Evolutionary conservation across 331 rosid species (phyloP).

Genomic region (Pyracantha coccinea): DNA sequence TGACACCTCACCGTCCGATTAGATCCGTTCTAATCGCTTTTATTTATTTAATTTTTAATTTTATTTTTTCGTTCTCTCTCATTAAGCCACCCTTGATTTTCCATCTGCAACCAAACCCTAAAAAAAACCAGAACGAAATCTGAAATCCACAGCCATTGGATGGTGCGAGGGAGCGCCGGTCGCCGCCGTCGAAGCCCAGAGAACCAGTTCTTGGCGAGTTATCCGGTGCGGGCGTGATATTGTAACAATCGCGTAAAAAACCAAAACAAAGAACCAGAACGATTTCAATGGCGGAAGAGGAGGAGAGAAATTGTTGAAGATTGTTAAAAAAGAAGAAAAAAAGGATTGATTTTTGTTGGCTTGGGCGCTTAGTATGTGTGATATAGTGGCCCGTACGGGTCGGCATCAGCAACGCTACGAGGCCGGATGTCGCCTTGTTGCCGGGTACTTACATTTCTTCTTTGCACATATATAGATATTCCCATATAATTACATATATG

Average conservation of each 20-base stretch:
- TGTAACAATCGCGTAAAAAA: not conserved
- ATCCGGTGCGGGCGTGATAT: slow-evolving; percentile 28
- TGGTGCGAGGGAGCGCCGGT: slow-evolving; percentile 12
- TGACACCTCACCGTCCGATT: slow-evolving; percentile 32
- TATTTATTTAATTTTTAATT: not conserved
- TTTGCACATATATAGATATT: not conserved
- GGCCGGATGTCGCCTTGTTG: slow-evolving; percentile 81
- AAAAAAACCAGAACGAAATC: not conserved
- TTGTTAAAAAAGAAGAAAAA: not conserved
- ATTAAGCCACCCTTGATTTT: not conserved
- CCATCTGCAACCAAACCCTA: slow-evolving; percentile 30
- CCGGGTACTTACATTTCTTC: slow-evolving; percentile 49
- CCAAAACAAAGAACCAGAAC: not conserved
- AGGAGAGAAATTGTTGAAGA: not conserved
- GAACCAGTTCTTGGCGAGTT: slow-evolving; percentile 19
- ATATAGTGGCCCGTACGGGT: slow-evolving; percentile 94
- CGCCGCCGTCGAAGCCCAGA: slow-evolving; percentile 4
- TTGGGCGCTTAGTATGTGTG: slow-evolving; percentile 47
- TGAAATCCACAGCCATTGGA: slow-evolving; percentile 4
- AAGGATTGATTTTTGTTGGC: not conserved
- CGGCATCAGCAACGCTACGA: slow-evolving; percentile 89
- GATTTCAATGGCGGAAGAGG: not conserved
- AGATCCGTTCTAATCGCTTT: slow-evolving; percentile 52
- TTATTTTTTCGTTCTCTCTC: not conserved
- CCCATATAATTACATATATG: not conserved